Conservation (phyloP, 306 rosid species). For the Dicorynia guianensis region DNA sequence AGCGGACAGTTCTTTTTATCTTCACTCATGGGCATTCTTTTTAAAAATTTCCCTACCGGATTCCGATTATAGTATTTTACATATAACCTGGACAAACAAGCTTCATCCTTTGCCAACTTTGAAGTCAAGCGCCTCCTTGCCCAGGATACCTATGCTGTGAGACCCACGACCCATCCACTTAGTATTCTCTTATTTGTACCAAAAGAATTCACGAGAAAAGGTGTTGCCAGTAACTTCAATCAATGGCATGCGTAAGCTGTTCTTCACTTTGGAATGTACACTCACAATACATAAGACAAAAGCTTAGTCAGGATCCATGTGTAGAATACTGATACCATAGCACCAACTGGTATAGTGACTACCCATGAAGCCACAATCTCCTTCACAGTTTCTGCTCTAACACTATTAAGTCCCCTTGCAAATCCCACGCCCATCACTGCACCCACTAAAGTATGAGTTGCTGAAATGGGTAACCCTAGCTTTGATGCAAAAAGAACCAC, state of each 20-base stretch:
- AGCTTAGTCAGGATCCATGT: conserved; percentile 91
- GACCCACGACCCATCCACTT: conserved; percentile 9
- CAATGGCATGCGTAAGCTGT: conserved; percentile 35
- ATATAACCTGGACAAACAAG: conserved; percentile 24
- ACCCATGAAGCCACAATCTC: conserved; percentile 94
- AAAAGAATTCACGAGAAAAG: conserved; percentile 38
- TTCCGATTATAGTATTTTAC: conserved; percentile 30
- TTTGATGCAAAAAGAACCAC: conserved; percentile 73
- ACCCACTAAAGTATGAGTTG: conserved; percentile 74
- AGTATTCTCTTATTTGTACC: conserved; percentile 35
- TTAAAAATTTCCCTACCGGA: conserved; percentile 3
- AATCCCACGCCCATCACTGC: conserved; percentile 85
- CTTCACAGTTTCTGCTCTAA: conserved; percentile 76
- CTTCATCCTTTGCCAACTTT: conserved; percentile 37
- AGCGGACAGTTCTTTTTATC: conserved; percentile 32
- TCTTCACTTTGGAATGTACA: conserved; percentile 35
- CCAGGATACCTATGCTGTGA: conserved; percentile 21
- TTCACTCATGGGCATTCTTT: conserved; percentile 4
- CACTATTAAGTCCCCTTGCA: conserved; percentile 73
- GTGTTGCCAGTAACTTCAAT: conserved; percentile 30
- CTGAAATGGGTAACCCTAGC: conserved; percentile 71
- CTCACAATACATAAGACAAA: conserved; percentile 73
- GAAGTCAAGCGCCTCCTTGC: conserved; percentile 23
- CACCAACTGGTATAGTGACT: conserved; percentile 93
- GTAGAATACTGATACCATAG: conserved; percentile 70